Conservation (phyloP, 2,329 filamentous ascomycete genomes). For the Teratosphaeria gauchensis region DNA sequence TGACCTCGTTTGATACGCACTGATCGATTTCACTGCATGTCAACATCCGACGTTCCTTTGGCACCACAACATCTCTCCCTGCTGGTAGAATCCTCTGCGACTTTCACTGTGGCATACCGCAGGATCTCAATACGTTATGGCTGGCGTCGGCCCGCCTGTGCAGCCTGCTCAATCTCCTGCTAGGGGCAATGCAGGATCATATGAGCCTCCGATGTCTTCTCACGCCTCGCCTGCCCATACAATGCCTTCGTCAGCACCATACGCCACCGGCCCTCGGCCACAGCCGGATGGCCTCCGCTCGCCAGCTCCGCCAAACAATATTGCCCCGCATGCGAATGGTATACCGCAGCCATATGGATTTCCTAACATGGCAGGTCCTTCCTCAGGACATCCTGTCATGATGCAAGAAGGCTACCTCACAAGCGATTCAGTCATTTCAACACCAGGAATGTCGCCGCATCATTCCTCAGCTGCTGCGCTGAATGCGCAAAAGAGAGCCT, state of each 20-base stretch:
- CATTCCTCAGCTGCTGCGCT: slow-evolving; percentile 37
- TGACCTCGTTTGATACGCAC: background rate
- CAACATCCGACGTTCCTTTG: background rate
- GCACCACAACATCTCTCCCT: background rate
- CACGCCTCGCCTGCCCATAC: slow-evolving; percentile 1
- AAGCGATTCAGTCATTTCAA: slow-evolving; percentile 17
- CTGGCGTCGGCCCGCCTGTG: background rate
- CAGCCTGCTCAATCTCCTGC: background rate
- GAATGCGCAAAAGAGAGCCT: slow-evolving; percentile 77
- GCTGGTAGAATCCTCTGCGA: background rate
- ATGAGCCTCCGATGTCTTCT: slow-evolving; percentile 1
- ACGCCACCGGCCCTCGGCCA: slow-evolving; percentile 1
- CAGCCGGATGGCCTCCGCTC: slow-evolving; percentile 3
- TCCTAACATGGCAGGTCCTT: slow-evolving; percentile 5
- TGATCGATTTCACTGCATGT: background rate
- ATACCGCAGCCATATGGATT: slow-evolving; percentile 14
- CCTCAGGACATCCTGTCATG: slow-evolving; percentile 9
- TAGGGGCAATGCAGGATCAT: background rate
- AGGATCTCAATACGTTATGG: background rate
- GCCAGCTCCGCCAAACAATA: background rate
- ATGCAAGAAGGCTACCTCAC: slow-evolving; percentile 20
- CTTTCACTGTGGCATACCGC: background rate
- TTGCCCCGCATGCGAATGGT: slow-evolving; percentile 11
- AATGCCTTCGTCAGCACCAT: slow-evolving; percentile 1
- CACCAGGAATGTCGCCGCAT: slow-evolving; percentile 22